Base-by-base conservation (phyloP, 1,284 basidiomycete species). In the Papiliotrema terrestris region DNA sequence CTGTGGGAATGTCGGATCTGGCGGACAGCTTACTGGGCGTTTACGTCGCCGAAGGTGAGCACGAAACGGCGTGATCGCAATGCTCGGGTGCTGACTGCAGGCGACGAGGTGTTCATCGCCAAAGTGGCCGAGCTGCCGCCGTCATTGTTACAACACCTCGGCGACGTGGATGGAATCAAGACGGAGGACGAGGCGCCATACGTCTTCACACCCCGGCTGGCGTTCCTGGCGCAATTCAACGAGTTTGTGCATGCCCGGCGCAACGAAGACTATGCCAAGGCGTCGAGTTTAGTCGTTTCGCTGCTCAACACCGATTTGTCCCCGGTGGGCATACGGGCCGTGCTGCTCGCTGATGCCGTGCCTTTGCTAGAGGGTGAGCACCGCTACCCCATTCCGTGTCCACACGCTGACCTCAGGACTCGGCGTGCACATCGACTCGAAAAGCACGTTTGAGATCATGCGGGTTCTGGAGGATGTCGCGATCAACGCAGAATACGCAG, bases 201-300 rank as follows among this genome's bases (percentile, higher is more conserved):
- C 26, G 22, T 59, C 54, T 71, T 72, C 51, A 71, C 74, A 1
- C 66, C 73, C 1, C 67, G 72, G 20, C 66, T 81, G 29, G 62
- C 71, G 15, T 80, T 80, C 72, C 64, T 81, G 9, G 73, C 78
- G 17, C 68, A 77, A 47, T 80, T 80, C 61, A 63, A 78, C 39
- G 78, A 80, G 59, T 80, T 80, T 59, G 68, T 80, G 36, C 67
- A 78, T 3, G 73, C 74, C 53, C 68, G 75, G 32, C 59, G 61
- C 0, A 62, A 68, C 37, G 78, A 72, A 2, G 70, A 69, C 6
- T 65, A 68, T n/a, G 58, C 64, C 20, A 58, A 62, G 35, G 79
- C 79, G 0, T 78, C 78, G 0, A 62, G 62, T 20, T 63, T 74
- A 41, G 55, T 81, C 45, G 71, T 78, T 23, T 60, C 65, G 15